phyloP scores from a whole-genome alignment of 2,329 filamentous ascomycete genomes.

The Verticillium albo-atrum region DNA sequence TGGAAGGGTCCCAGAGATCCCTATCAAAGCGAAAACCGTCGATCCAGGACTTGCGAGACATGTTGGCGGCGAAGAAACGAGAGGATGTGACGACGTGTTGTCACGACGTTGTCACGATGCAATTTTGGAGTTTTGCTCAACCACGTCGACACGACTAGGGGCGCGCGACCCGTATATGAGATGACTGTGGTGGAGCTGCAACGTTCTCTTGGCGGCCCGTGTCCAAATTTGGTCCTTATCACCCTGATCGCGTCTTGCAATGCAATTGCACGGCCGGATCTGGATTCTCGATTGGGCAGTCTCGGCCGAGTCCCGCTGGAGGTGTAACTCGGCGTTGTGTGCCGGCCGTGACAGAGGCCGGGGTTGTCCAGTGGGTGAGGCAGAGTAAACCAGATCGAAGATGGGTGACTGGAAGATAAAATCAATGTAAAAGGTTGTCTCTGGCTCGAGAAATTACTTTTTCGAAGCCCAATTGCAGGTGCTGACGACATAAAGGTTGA shows the following conservation, averaged over 20 bases:
- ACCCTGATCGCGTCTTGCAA: not conserved
- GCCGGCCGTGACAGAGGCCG: not conserved
- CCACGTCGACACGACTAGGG: not conserved
- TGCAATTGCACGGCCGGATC: not conserved
- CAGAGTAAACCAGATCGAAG: too few species aligned
- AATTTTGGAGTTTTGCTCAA: constrained; percentile 8
- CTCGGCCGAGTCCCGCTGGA: not conserved
- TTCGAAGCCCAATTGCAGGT: not conserved
- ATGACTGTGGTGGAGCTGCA: not conserved
- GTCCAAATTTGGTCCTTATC: not conserved
- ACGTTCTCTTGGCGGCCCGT: not conserved
- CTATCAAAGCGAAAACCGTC: constrained; percentile 33
- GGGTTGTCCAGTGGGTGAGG: too few species aligned
- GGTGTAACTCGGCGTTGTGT: not conserved
- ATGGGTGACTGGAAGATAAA: too few species aligned
- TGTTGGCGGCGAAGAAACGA: not conserved
- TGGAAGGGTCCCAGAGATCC: constrained; percentile 47
- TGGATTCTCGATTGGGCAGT: not conserved
- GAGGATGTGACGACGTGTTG: not conserved
- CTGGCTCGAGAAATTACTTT: not conserved
- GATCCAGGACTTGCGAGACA: not conserved
- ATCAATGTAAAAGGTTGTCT: too few species aligned
- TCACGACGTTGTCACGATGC: not conserved
- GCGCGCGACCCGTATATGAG: not conserved
- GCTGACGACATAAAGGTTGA: not conserved